phyloP scores from a whole-genome alignment of 495 filamentous ascomycete species.

The Xylaria sp. region DNA sequence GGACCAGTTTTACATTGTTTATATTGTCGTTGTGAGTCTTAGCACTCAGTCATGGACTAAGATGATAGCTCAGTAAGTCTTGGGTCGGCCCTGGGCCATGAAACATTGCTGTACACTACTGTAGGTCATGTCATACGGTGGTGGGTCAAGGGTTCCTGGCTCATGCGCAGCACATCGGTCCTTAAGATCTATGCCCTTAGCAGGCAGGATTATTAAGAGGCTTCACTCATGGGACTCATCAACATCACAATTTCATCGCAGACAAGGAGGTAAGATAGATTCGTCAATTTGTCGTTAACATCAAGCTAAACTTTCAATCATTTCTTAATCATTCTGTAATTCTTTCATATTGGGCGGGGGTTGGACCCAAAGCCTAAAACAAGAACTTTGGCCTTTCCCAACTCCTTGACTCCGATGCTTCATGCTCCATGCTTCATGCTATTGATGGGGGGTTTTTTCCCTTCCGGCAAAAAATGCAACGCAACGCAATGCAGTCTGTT shows the following conservation, averaged over 20 bases:
- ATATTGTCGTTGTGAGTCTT: neutral
- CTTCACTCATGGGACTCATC: neutral
- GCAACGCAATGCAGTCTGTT: constrained; percentile 18
- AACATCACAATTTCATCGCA: neutral
- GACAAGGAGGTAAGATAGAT: neutral
- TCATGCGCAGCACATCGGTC: neutral
- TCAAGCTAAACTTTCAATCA: constrained; percentile 12
- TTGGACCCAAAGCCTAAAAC: neutral
- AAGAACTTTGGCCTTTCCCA: constrained; percentile 7
- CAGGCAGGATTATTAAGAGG: too few species aligned
- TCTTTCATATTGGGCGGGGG: neutral
- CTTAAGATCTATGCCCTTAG: too few species aligned
- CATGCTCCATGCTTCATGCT: too few species aligned
- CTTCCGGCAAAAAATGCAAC: constrained; percentile 17
- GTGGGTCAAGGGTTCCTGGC: neutral
- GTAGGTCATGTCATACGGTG: too few species aligned
- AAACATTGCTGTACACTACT: neutral
- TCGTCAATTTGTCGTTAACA: constrained; percentile 5
- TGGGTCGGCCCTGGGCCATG: neutral
- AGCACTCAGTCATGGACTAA: neutral
- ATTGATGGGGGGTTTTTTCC: neutral
- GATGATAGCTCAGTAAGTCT: neutral
- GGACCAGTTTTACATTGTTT: neutral
- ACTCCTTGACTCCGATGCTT: constrained; percentile 14
- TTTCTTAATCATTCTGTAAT: constrained; percentile 16